A percentile compares a stretch with the other conserved stretches of the same genome.
phyloP scores from a whole-genome alignment of 2,329 filamentous ascomycete genomes.

The Arachnomyces sp. region DNA sequence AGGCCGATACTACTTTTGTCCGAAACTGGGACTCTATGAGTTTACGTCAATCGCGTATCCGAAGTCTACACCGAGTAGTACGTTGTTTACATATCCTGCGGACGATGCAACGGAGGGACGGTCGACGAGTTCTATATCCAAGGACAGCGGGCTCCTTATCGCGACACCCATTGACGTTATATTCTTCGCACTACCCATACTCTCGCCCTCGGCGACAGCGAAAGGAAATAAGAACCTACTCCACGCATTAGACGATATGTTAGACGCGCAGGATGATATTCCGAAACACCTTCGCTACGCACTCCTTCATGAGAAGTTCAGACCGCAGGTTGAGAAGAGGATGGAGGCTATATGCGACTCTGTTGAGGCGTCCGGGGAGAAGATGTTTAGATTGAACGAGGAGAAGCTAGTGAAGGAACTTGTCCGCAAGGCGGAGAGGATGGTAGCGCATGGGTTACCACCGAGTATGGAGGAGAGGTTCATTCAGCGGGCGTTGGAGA shows the following conservation, averaged over 20 bases:
- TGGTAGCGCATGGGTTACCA: constrained; percentile 60
- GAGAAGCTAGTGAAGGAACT: constrained; percentile 60
- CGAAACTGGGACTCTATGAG: constrained; percentile 50
- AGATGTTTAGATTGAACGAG: constrained; percentile 72
- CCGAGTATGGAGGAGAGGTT: constrained; percentile 78
- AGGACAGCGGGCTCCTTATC: constrained; percentile 66
- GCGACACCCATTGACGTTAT: constrained; percentile 77
- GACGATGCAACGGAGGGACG: not conserved
- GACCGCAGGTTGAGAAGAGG: constrained; percentile 50
- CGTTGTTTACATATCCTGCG: constrained; percentile 38
- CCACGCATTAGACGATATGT: constrained; percentile 42
- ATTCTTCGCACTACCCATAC: constrained; percentile 70
- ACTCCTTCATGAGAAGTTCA: constrained; percentile 31
- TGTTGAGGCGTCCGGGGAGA: constrained; percentile 73
- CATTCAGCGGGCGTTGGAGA: constrained; percentile 64
- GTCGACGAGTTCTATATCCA: constrained; percentile 48
- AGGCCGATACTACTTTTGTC: constrained; percentile 52
- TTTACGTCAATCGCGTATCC: constrained; percentile 50
- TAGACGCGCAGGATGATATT: constrained; percentile 37
- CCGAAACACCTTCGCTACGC: constrained; percentile 34
- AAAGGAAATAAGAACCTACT: constrained; percentile 34
- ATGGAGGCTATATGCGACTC: constrained; percentile 69
- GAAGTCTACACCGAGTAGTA: constrained; percentile 44
- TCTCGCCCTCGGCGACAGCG: constrained; percentile 44
- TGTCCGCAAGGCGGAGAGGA: constrained; percentile 60